A percentile compares a stretch with the other conserved stretches of the same genome.
Evolutionary conservation across 179 eudicot species (phyloP).

Genomic region (Beta corolliflora): DNA sequence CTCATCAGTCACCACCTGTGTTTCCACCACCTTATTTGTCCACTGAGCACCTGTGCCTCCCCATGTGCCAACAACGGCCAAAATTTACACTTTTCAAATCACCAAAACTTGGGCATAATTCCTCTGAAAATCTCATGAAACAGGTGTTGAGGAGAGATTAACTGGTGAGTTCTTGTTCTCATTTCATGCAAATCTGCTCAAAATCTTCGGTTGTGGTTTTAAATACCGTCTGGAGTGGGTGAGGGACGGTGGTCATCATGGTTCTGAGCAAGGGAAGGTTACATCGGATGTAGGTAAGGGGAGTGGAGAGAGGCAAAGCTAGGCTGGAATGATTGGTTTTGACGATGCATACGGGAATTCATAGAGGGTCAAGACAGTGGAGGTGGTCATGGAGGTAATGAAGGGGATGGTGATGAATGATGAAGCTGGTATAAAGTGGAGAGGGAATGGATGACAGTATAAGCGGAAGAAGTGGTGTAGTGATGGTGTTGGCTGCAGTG

Average conservation of each 20-base stretch:
- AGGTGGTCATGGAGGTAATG: no score
- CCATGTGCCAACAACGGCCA: background rate
- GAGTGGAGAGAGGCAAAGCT: background rate
- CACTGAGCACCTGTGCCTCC: background rate
- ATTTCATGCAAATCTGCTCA: background rate
- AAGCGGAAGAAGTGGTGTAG: no score
- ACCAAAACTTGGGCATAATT: background rate
- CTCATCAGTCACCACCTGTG: background rate
- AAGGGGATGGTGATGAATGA: no score
- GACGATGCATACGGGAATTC: background rate
- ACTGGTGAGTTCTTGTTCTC: background rate
- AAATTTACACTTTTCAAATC: background rate
- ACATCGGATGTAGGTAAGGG: no score
- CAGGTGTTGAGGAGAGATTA: background rate
- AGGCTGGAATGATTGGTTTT: background rate
- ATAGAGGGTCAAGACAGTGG: background rate
- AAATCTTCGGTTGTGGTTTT: background rate
- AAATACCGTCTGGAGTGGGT: background rate
- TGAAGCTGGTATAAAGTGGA: no score
- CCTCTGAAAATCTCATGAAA: background rate
- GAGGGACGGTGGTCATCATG: background rate
- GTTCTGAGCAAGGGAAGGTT: no score
- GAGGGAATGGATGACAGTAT: no score
- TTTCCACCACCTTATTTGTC: background rate
- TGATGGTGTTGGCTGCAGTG: no score